Evolutionary conservation across 805 yeast genomes (phyloP).

Genomic region (Saccharomyces jurei): DNA sequence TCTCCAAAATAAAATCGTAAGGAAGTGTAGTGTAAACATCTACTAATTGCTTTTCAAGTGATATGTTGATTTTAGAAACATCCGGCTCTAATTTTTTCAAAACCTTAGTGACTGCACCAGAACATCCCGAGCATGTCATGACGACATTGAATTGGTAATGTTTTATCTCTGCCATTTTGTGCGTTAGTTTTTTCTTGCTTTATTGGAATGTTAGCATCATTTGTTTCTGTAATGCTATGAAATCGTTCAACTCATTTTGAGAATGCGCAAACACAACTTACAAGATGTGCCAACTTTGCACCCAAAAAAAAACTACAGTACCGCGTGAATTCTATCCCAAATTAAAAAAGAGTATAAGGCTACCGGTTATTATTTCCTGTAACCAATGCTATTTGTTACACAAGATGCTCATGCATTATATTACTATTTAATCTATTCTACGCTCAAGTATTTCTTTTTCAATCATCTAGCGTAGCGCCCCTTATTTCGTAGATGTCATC

Average conservation of each 20-base stretch:
- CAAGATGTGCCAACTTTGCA: not conserved
- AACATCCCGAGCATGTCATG: conserved; percentile 86
- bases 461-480: conserved; percentile 40
- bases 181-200: not conserved
- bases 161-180: conserved; percentile 31
- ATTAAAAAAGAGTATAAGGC: not conserved
- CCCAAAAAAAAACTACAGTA: not conserved
- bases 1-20: conserved; percentile 71
- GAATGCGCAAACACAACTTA: not conserved
- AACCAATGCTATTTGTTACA: not conserved
- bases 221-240: not conserved
- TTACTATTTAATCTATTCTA: not conserved
- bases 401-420: not conserved
- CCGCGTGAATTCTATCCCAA: not conserved
- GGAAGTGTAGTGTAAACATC: conserved; percentile 59
- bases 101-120: conserved; percentile 76
- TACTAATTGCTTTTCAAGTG: conserved; percentile 75
- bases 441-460: not conserved
- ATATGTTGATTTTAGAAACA: conserved; percentile 62
- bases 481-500: conserved; percentile 34
- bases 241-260: not conserved
- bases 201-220: not conserved
- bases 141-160: conserved; percentile 74
- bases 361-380: not conserved
- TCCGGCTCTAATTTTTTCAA: conserved; percentile 59